Base-by-base conservation (phyloP, 2,329 filamentous ascomycete species). In the Aspergillus udagawae region DNA sequence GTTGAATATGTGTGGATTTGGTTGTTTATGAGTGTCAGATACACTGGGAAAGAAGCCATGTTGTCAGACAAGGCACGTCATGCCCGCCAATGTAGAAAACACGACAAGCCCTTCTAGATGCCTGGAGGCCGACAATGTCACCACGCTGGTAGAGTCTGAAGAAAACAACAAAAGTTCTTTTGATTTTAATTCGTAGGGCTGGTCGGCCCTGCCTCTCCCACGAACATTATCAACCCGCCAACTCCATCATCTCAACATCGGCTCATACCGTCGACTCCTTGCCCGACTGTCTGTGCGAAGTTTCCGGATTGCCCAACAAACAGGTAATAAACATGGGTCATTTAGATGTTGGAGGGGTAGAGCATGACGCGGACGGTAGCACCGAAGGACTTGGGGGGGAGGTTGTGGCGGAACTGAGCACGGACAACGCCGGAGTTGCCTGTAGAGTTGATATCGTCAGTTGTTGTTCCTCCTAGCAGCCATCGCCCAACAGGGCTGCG, bases 351-450 rank as follows among this genome's bases (percentile, higher is more conserved):
- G 77, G 91, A 95, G 80, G 92, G 92, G 86, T 96, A 96, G 81
- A 96, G 86, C 92, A 96, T 96, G 82, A 96, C 86, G 82, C 92
- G 89, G 83, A 96, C 90, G 74, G 90, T 92, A 78, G 92, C 91
- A 82, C 92, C 92, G 85, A 97, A 97, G 77, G 90, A 92, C 85
- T 92, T 92, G 73, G 94, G 87, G 76, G 94, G 94, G 70, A 99
- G 92, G 80, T 96, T 96, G 82, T 86, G 86, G 80, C 89, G 83
- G 88, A 99, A 99, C 83, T 96, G 93, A 81, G 92, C 93, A 79
- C 94, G 90, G 78, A 99, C 94, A 76, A 97, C 90, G 75, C 94
- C 94, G 71, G 91, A 96, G 89, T 97, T 97, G 79, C 94, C 91
- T 94, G 63, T 64, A 51, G 38, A 17, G 32, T 38, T 38, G 9